Evolutionary conservation across 2,329 filamentous ascomycete genomes (phyloP).

Genomic region (Myriangium duriaei): DNA sequence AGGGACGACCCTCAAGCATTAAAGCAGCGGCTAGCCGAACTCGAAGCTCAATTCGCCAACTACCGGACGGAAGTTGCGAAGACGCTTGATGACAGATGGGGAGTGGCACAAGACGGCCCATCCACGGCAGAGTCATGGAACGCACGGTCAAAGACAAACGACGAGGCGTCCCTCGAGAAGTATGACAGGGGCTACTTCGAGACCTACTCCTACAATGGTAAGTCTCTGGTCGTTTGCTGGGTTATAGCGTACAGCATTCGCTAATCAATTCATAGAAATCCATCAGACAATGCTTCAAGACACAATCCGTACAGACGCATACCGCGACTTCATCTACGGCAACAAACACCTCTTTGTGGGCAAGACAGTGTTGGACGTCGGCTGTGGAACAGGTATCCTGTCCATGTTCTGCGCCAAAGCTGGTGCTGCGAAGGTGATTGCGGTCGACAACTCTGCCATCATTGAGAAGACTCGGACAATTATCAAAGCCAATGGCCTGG

Average conservation of each 20-base stretch:
- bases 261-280: conserved; percentile 49
- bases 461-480: conserved; percentile 78
- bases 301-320: conserved; percentile 72
- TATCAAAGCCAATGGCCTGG: conserved; percentile 66
- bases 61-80: conserved; percentile 16
- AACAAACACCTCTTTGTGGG: conserved; percentile 78
- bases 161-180: conserved; percentile 13
- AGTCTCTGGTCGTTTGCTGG: no score
- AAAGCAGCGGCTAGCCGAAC: conserved; percentile 14
- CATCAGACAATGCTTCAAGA: conserved; percentile 96
- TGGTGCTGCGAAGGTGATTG: conserved; percentile 73
- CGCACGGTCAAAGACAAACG: conserved; percentile 7
- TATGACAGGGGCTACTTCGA: conserved; percentile 18
- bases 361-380: conserved; percentile 82
- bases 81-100: conserved; percentile 18
- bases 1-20: conserved; percentile 12
- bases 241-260: no score
- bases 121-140: background rate
- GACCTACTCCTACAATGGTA: conserved; percentile 17
- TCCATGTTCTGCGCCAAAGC: conserved; percentile 92
- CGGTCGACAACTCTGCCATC: conserved; percentile 86
- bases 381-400: conserved; percentile 70
- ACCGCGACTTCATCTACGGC: conserved; percentile 87
- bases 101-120: conserved; percentile 8
- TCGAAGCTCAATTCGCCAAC: conserved; percentile 15